Conservation (phyloP, 2,329 filamentous ascomycete genomes). For the Rutstroemia sp. region DNA sequence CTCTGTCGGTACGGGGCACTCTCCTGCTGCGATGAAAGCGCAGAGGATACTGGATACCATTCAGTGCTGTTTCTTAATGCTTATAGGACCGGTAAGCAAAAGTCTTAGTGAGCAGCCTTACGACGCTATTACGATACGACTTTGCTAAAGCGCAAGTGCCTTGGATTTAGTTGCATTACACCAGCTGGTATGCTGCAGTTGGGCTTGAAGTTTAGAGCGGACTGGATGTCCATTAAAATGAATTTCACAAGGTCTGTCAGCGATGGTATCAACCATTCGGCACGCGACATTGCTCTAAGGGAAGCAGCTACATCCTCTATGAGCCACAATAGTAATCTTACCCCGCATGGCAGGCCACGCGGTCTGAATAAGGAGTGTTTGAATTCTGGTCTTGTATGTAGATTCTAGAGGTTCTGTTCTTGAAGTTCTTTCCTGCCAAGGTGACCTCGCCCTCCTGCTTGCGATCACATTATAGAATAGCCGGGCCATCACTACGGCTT, state of each 20-base stretch:
- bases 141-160: not conserved
- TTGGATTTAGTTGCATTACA: not conserved
- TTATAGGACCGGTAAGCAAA: not conserved
- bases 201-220: not conserved
- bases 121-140: not conserved
- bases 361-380: not conserved
- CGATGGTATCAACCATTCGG: not conserved
- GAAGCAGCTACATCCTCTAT: not conserved
- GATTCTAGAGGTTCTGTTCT: not conserved
- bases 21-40: too few relatives aligned
- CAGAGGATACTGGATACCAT: not conserved
- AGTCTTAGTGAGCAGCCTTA: not conserved
- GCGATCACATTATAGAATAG: too few relatives aligned
- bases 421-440: too few relatives aligned
- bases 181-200: not conserved
- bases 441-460: too few relatives aligned
- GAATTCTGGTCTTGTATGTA: not conserved
- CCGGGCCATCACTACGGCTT: too few relatives aligned
- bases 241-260: not conserved
- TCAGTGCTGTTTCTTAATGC: not conserved
- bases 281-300: not conserved
- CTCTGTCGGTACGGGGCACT: too few relatives aligned
- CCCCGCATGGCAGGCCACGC: not conserved
- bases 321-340: not conserved
- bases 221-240: not conserved